Evolutionary conservation across 768 basidiomycete genomes (phyloP).

Genomic region (Rhodotorula diobovata): DNA sequence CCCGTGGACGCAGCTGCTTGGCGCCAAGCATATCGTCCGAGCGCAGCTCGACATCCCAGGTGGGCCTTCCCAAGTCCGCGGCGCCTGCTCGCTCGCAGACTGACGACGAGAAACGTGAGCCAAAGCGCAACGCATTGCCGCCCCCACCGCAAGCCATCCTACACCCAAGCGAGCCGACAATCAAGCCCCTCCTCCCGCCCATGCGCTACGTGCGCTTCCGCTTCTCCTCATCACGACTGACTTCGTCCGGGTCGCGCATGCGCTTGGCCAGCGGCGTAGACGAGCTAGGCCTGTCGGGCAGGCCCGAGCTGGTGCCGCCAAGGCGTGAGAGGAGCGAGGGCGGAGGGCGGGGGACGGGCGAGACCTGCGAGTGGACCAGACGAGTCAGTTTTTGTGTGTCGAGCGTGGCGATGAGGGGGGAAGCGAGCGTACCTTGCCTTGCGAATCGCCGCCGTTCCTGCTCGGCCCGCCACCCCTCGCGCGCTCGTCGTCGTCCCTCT

Average conservation of each 20-base stretch:
- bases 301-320: too few species aligned
- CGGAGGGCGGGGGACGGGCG: neutral
- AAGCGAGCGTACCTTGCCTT: neutral
- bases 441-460: neutral
- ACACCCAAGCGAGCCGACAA: neutral
- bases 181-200: neutral
- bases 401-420: neutral
- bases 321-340: constrained; percentile 14
- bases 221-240: neutral
- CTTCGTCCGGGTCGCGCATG: neutral
- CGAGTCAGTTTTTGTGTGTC: too few species aligned
- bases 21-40: too few species aligned
- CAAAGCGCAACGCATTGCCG: too few species aligned
- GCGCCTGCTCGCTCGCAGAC: too few species aligned
- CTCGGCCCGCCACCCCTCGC: neutral
- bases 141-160: too few species aligned
- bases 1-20: too few species aligned
- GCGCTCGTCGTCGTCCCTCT: neutral
- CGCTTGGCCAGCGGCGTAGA: neutral
- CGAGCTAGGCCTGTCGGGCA: constrained; percentile 2
- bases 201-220: neutral
- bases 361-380: neutral
- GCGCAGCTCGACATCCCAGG: too few species aligned
- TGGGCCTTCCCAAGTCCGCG: too few species aligned
- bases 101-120: constrained; percentile 4